Conservation (phyloP, 805 yeast species). For the Priceomyces fermenticarens region DNA sequence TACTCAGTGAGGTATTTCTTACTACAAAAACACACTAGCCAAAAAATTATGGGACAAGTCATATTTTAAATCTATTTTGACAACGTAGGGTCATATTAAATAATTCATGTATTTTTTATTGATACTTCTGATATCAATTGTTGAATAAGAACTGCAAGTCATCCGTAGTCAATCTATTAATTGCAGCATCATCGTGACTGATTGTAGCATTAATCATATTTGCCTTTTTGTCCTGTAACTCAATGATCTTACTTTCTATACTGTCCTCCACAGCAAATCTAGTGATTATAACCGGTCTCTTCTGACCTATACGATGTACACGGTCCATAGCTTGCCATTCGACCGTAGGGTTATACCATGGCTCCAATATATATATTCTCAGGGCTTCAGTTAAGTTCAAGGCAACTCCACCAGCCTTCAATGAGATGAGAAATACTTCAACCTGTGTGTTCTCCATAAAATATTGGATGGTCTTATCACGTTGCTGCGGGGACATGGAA, state of each 20-base stretch:
- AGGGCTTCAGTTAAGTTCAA: slow-evolving; percentile 94
- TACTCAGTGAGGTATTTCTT: neutral
- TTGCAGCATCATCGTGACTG: slow-evolving; percentile 88
- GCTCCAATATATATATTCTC: slow-evolving; percentile 92
- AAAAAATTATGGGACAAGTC: neutral
- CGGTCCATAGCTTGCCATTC: slow-evolving; percentile 99
- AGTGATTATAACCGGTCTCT: slow-evolving; percentile 88
- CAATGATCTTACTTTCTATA: slow-evolving; percentile 93
- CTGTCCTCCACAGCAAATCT: slow-evolving; percentile 94
- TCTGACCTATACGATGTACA: slow-evolving; percentile 96
- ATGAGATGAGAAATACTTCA: slow-evolving; percentile 89
- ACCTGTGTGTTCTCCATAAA: slow-evolving; percentile 92
- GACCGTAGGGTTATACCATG: slow-evolving; percentile 99
- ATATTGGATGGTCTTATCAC: slow-evolving; percentile 86
- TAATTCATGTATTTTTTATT: neutral
- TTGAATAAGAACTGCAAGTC: slow-evolving; percentile 93
- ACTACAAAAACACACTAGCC: too few species aligned
- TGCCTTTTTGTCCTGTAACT: slow-evolving; percentile 95
- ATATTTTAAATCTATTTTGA: neutral
- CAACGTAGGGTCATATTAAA: neutral
- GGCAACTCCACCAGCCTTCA: slow-evolving; percentile 99
- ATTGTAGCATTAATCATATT: slow-evolving; percentile 97
- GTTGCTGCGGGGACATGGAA: slow-evolving; percentile 92
- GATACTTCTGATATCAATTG: slow-evolving; percentile 42
- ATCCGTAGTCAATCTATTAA: slow-evolving; percentile 83